A percentile compares a stretch with the other conserved stretches of the same genome.
Evolutionary conservation across 202 grass and related monocot species (phyloP).

Genomic region (Carex arenaria): DNA sequence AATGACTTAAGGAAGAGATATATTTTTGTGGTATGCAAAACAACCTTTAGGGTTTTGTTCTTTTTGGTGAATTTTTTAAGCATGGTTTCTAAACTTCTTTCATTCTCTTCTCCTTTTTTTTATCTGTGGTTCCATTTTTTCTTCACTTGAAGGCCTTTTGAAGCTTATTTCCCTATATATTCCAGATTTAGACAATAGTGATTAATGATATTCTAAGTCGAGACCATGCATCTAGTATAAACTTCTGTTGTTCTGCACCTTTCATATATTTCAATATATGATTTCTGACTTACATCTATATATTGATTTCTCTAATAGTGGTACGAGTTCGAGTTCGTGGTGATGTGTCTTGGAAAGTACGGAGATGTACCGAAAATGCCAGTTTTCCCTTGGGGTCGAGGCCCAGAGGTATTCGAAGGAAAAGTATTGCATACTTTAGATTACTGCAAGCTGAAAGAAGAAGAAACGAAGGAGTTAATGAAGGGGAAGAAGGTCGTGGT

Average conservation of each 20-base stretch:
- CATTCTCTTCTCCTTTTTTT: not conserved
- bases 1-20: not conserved
- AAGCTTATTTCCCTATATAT: too few species aligned
- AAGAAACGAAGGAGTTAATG: conserved; percentile 61
- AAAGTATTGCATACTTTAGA: conserved; percentile 79
- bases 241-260: not conserved
- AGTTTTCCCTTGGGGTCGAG: conserved; percentile 46
- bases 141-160: not conserved
- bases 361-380: conserved; percentile 76
- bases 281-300: not conserved
- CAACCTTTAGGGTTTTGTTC: conserved; percentile 3
- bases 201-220: not conserved
- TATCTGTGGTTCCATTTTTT: not conserved
- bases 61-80: not conserved
- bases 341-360: conserved; percentile 96
- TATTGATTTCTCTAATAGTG: conserved; percentile 29
- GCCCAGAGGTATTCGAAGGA: conserved; percentile 70
- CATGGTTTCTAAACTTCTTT: not conserved
- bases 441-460: conserved; percentile 77
- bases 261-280: not conserved
- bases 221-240: not conserved
- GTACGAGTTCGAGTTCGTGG: conserved; percentile 83
- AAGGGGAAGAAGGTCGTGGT: conserved; percentile 82
- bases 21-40: not conserved
- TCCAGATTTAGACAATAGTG: not conserved